Conservation (phyloP, 805 yeast genomes). For the Saccharomycopsis guyanensis region DNA sequence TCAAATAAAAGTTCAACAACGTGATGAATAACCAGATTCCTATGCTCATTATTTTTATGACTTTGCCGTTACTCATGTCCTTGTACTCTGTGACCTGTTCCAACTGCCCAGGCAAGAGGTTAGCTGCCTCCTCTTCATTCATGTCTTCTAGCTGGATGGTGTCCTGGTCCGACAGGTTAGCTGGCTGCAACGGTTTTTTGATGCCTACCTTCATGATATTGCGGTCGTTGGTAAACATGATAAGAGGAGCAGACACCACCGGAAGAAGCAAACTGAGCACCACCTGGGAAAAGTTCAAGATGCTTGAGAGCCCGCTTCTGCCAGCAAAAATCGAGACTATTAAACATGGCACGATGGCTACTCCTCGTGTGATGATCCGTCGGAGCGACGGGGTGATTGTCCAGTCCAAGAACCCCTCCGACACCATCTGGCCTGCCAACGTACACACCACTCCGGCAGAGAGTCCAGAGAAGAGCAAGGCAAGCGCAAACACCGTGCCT, state of each 20-base stretch:
- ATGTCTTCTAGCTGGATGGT: slow-evolving; percentile 5
- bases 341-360: slow-evolving; percentile 82
- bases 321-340: slow-evolving; percentile 68
- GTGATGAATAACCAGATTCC: slow-evolving; percentile 64
- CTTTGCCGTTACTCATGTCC: slow-evolving; percentile 37
- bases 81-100: slow-evolving; percentile 24
- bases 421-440: slow-evolving; percentile 87
- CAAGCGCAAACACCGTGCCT: slow-evolving; percentile 82
- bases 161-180: neutral
- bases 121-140: slow-evolving; percentile 23
- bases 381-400: slow-evolving; percentile 75
- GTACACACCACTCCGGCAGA: slow-evolving; percentile 94
- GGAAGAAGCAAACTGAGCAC: slow-evolving; percentile 75
- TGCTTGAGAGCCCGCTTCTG: slow-evolving; percentile 68
- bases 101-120: neutral
- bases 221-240: slow-evolving; percentile 69
- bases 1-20: slow-evolving; percentile 57
- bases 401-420: slow-evolving; percentile 83
- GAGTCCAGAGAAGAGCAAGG: slow-evolving; percentile 85
- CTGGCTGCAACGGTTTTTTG: neutral
- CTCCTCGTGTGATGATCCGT: slow-evolving; percentile 68
- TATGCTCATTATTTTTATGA: slow-evolving; percentile 45
- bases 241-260: slow-evolving; percentile 80
- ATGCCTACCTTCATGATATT: slow-evolving; percentile 49
- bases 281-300: slow-evolving; percentile 77